These are phyloP conservation scores for Wickerhamomyces sp. DNA, from an alignment of 1,139 yeast species.

Conservation along the genomic window DNA sequence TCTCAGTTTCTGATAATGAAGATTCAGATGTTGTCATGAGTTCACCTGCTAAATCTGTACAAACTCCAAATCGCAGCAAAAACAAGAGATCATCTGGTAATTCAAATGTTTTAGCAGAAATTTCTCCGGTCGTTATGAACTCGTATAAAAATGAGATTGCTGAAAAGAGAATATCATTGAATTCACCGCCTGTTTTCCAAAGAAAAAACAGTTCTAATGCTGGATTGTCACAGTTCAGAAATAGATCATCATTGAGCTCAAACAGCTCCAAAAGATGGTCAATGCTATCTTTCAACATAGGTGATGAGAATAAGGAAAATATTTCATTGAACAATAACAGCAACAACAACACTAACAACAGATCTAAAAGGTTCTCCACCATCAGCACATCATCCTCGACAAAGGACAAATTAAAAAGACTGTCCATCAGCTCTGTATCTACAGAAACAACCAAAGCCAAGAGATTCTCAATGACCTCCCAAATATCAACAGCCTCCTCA, in stretches of 20 bases:
- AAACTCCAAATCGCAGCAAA: background rate
- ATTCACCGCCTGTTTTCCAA: constrained; percentile 8
- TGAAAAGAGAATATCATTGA: constrained; percentile 19
- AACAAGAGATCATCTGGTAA: constrained; percentile 3
- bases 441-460: constrained; percentile 15
- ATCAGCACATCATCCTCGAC: constrained; percentile 8
- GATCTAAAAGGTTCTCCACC: background rate
- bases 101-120: constrained; percentile 13
- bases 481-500: constrained; percentile 12
- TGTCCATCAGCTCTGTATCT: constrained; percentile 19
- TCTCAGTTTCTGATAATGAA: constrained; percentile 22
- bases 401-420: constrained; percentile 17
- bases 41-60: constrained; percentile 12
- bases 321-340: constrained; percentile 4
- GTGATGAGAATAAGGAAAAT: constrained; percentile 15
- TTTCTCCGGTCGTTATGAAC: constrained; percentile 11
- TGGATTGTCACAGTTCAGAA: constrained; percentile 16
- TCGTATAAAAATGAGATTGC: constrained; percentile 8
- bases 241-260: constrained; percentile 18
- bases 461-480: constrained; percentile 13
- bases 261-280: constrained; percentile 25
- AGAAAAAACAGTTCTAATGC: constrained; percentile 19
- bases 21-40: constrained; percentile 15
- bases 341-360: constrained; percentile 2
- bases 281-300: constrained; percentile 18